Conservation (phyloP, 2,329 filamentous ascomycete species). For the Fusarium siculi region DNA sequence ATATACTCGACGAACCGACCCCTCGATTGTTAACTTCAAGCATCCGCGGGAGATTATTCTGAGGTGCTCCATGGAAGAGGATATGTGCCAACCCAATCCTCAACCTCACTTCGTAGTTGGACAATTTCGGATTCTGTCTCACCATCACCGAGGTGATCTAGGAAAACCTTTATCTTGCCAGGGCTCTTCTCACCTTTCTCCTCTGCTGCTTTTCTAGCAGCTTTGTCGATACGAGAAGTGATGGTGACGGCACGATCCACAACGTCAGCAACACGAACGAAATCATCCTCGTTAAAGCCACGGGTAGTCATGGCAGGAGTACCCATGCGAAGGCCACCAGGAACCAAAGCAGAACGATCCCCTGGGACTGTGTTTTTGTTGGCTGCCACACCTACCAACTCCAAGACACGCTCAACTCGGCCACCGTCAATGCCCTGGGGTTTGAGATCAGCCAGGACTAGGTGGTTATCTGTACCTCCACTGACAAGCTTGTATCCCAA, state of each 20-base stretch:
- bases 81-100: conserved; percentile 81
- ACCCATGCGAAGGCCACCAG: conserved; percentile 92
- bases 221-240: conserved; percentile 78
- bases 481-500: conserved; percentile 90
- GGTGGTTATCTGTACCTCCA: conserved; percentile 96
- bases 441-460: conserved; percentile 92
- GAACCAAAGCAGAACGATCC: conserved; percentile 91
- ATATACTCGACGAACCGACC: background rate
- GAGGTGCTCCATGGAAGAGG: conserved; percentile 72
- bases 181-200: conserved; percentile 74
- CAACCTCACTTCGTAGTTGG: conserved; percentile 78
- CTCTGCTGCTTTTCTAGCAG: conserved; percentile 74
- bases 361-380: conserved; percentile 99
- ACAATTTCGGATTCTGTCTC: conserved; percentile 76
- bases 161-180: conserved; percentile 73
- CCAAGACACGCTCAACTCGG: conserved; percentile 88
- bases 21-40: background rate
- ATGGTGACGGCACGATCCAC: conserved; percentile 86
- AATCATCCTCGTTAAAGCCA: conserved; percentile 90
- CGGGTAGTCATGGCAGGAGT: conserved; percentile 98
- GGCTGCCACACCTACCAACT: conserved; percentile 93
- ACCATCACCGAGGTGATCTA: conserved; percentile 74
- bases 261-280: conserved; percentile 84
- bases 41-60: conserved; percentile 33
- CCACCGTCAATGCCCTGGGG: conserved; percentile 87